Base-by-base conservation (phyloP, 1,139 yeast genomes). In the Trichomonascaceae sp. region DNA sequence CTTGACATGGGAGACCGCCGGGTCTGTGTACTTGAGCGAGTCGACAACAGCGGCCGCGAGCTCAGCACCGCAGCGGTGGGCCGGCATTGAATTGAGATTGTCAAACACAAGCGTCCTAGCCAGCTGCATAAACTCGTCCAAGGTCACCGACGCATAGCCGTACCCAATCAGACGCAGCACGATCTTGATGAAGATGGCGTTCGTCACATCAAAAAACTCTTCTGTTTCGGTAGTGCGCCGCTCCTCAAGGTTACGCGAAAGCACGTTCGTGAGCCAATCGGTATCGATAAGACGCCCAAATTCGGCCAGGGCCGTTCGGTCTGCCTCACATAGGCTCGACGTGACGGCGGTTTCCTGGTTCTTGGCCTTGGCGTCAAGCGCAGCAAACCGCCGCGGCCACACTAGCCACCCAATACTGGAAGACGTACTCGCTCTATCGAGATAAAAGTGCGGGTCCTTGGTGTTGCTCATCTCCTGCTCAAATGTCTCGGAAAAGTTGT, bases 361-460 rank as follows among this genome's bases (percentile, higher is more conserved):
- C 2, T 37, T 30, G 15, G 40, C 35, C 5, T 51, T 48, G 2
- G 54, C 51, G 14, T 59, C 55, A 9, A 71, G 62, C 1, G 70
- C 92, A 22, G 56, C 51, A 57, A 81, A 52, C 1, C 57, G 43
- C 8, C 69, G 58, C 13, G 77, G 82, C 94, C 96, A 84, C 33
- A 78, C 76, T 13, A 81, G 57, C 77, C 92, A 81, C 0, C 96
- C 94, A 44, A 58, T 78, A 1, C 50, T 48, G 1, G 84, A 77
- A 26, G 33, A 18, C 3, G 16, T 27, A 20, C 22, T 37, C 13
- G 32, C 37, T 23, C 57, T 42, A 0, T 58, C 57, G 14, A 62
- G 52, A 44, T 29, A 48, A 36, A 47, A 56, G 1, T 40, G 20
- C 0, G 52, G 50, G n/a, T 43, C 38, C 4, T 48, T 40, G 9